Percentiles rank a stretch among this genome's conserved stretches.
These are phyloP conservation scores for Asterochloris sp. DNA, from an alignment of 139 green algal species.

Conservation along the genomic window DNA sequence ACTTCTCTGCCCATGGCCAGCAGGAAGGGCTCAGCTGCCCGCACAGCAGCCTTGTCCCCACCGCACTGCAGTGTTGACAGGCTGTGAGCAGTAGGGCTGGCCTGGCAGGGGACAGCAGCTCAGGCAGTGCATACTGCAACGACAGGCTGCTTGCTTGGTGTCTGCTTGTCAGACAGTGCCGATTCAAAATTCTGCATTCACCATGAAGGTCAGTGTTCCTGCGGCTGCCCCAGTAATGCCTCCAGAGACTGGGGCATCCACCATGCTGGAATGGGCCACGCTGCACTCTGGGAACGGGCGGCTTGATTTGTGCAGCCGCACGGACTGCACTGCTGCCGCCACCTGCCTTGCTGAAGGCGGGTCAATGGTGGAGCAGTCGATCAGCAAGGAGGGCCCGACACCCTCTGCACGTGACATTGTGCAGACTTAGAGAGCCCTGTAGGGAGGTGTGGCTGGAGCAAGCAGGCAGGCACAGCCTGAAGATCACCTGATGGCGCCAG, in stretches of 20 bases:
- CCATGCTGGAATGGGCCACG: slow-evolving; percentile 26
- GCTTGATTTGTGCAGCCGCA: slow-evolving; percentile 26
- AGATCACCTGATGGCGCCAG: slow-evolving; percentile 7
- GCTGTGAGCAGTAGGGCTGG: background rate
- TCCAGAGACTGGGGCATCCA: slow-evolving; percentile 64
- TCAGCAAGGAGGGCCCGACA: slow-evolving; percentile 31
- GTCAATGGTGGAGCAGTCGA: slow-evolving; percentile 59
- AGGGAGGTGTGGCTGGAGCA: background rate
- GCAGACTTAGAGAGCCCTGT: background rate
- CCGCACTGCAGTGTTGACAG: slow-evolving; percentile 31
- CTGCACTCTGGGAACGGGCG: slow-evolving; percentile 43
- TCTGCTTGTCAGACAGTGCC: background rate
- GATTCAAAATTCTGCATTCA: background rate
- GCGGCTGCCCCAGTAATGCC: slow-evolving; percentile 53
- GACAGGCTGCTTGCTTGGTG: background rate
- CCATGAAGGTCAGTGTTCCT: slow-evolving; percentile 77
- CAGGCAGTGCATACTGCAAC: background rate
- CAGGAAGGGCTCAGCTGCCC: slow-evolving; percentile 44
- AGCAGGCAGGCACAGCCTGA: background rate
- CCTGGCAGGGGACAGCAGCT: background rate
- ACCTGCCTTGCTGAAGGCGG: slow-evolving; percentile 35
- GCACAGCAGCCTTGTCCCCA: slow-evolving; percentile 38
- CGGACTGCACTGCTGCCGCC: slow-evolving; percentile 12
- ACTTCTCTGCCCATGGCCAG: slow-evolving; percentile 54
- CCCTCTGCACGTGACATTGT: background rate